Conservation (phyloP, 2,329 filamentous ascomycete species). For the Phoma sp. region DNA sequence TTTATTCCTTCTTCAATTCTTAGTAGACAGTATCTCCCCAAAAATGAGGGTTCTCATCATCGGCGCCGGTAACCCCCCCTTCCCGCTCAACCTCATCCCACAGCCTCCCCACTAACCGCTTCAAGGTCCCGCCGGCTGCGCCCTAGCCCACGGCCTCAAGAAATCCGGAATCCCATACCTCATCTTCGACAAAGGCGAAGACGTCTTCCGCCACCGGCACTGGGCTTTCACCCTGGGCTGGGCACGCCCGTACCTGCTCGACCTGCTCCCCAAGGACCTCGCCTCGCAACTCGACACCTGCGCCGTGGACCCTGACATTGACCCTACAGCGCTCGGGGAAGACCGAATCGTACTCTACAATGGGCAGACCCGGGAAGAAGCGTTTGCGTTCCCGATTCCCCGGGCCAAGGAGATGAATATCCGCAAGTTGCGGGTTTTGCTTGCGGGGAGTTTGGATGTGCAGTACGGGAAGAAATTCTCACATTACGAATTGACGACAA, state of each 20-base stretch:
- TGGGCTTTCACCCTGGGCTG: constrained; percentile 50
- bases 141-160: constrained; percentile 50
- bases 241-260: constrained; percentile 39
- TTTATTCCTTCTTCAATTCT: background rate
- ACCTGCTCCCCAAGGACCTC: constrained; percentile 37
- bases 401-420: constrained; percentile 43
- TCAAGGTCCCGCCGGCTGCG: constrained; percentile 50
- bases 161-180: constrained; percentile 40
- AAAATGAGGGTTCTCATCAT: constrained; percentile 33
- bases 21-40: constrained; percentile 2
- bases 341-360: constrained; percentile 44
- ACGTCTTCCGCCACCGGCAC: constrained; percentile 38
- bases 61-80: constrained; percentile 25
- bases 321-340: constrained; percentile 33
- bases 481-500: constrained; percentile 21
- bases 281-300: constrained; percentile 33
- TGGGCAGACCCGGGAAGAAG: constrained; percentile 42
- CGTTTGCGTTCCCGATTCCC: constrained; percentile 44
- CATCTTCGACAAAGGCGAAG: constrained; percentile 39
- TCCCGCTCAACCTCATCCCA: background rate
- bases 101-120: no score
- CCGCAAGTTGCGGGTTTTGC: constrained; percentile 46
- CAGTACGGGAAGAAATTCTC: constrained; percentile 31
- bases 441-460: constrained; percentile 46
- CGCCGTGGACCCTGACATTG: constrained; percentile 43